A percentile compares a stretch with the other conserved stretches of the same genome.
Evolutionary conservation across 257 asterid genomes (phyloP).

Genomic region (Lavandula angustifolia): DNA sequence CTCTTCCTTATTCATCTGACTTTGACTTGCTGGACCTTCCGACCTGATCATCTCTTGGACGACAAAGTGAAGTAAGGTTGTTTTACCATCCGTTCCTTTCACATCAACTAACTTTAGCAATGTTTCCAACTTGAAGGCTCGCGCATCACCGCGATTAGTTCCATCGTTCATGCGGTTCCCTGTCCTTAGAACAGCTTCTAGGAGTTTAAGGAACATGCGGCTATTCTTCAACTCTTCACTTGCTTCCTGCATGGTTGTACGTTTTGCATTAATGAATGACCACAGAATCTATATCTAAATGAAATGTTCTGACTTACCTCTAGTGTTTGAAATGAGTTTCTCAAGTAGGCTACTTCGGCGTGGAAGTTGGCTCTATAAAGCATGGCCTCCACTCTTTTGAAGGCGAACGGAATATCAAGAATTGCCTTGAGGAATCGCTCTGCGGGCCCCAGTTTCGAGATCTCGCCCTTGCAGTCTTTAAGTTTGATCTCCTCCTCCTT

Average conservation of each 20-base stretch:
- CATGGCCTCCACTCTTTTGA: slow-evolving; percentile 92
- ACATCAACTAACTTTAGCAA: slow-evolving; percentile 78
- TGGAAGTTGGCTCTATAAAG: slow-evolving; percentile 91
- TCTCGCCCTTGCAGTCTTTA: slow-evolving; percentile 65
- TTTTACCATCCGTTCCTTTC: slow-evolving; percentile 94
- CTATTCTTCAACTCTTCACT: slow-evolving; percentile 91
- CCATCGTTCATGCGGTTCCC: slow-evolving; percentile 97
- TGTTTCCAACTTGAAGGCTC: slow-evolving; percentile 90
- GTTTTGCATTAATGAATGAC: no score
- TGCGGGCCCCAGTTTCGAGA: slow-evolving; percentile 78
- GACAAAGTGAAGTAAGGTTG: slow-evolving; percentile 93
- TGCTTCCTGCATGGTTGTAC: slow-evolving; percentile 59
- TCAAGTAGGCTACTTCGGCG: slow-evolving; percentile 74
- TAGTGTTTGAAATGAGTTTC: slow-evolving; percentile 74
- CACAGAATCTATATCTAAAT: no score
- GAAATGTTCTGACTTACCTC: slow-evolving; percentile 53
- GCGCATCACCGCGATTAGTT: slow-evolving; percentile 88
- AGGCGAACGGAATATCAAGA: slow-evolving; percentile 87
- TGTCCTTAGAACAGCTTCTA: slow-evolving; percentile 88
- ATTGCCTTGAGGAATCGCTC: slow-evolving; percentile 88
- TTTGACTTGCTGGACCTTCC: slow-evolving; percentile 51
- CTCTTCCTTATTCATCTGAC: slow-evolving; percentile 51
- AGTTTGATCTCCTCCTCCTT: slow-evolving; percentile 97
- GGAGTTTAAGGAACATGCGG: slow-evolving; percentile 85
- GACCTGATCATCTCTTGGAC: slow-evolving; percentile 95